These are phyloP conservation scores for Trypanosoma caninum DNA, from an alignment of 208 protist species.

Conservation along the genomic window DNA sequence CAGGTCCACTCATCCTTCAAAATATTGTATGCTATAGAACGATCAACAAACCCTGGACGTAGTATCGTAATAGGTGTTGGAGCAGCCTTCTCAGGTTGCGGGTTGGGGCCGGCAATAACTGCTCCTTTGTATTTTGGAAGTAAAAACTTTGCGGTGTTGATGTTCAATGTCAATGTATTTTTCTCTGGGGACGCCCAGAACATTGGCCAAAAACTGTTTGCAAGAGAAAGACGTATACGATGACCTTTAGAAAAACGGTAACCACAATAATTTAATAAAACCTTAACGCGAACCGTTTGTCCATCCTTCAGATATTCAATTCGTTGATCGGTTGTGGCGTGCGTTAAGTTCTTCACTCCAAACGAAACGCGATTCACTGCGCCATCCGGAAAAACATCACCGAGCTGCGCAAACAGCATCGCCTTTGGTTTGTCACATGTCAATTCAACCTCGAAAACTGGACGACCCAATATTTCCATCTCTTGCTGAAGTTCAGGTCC, in stretches of 20 bases:
- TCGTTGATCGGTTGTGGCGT: slow-evolving; percentile 25
- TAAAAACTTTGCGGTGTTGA: slow-evolving; percentile 23
- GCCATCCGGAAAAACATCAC: slow-evolving; percentile 49
- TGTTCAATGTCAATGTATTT: slow-evolving; percentile 39
- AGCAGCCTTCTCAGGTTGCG: slow-evolving; percentile 36
- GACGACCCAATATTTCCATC: slow-evolving; percentile 39
- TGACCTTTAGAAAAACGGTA: slow-evolving; percentile 50
- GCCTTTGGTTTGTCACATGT: slow-evolving; percentile 53
- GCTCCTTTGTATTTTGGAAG: slow-evolving; percentile 22
- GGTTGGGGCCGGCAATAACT: slow-evolving; percentile 21
- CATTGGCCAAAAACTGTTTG: slow-evolving; percentile 71
- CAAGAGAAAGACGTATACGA: slow-evolving; percentile 38
- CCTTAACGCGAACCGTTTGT: slow-evolving; percentile 22
- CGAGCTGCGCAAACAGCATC: slow-evolving; percentile 61
- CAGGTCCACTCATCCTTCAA: slow-evolving; percentile 49
- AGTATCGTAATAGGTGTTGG: slow-evolving; percentile 44
- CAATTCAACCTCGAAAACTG: slow-evolving; percentile 38
- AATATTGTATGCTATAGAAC: slow-evolving; percentile 46
- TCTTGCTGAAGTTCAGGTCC: slow-evolving; percentile 27
- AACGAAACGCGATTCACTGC: slow-evolving; percentile 55
- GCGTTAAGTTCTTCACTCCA: slow-evolving; percentile 51
- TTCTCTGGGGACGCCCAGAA: slow-evolving; percentile 54
- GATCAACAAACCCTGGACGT: slow-evolving; percentile 30
- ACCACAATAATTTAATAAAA: slow-evolving; percentile 62
- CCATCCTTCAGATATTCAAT: slow-evolving; percentile 29